Conservation (phyloP, 2,329 filamentous ascomycete species). For the Beauveria rudraprayagi region DNA sequence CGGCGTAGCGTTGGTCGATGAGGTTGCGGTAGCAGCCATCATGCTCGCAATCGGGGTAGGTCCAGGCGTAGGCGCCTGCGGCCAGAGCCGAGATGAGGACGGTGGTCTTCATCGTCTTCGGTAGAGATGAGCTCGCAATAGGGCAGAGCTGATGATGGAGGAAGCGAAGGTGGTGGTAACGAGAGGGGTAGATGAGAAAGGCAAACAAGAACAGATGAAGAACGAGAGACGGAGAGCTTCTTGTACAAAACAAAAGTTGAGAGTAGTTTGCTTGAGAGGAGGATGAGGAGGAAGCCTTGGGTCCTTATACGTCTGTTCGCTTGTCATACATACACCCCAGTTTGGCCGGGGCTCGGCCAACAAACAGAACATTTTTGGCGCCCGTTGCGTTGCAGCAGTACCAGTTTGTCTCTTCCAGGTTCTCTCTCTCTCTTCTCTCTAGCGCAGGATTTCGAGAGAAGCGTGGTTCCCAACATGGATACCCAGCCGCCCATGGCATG, state of each 20-base stretch:
- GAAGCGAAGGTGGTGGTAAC: not conserved
- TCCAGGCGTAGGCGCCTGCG: constrained; percentile 20
- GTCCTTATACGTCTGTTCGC: constrained; percentile 7
- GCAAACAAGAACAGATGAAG: not conserved
- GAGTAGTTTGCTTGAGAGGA: not conserved
- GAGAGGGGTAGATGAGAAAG: not conserved
- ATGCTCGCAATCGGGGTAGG: constrained; percentile 22
- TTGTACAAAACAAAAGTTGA: not conserved
- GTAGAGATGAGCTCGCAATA: too few relatives aligned
- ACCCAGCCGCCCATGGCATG: constrained; percentile 6
- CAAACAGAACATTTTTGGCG: constrained; percentile 4
- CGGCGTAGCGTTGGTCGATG: constrained; percentile 24
- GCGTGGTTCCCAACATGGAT: constrained; percentile 1
- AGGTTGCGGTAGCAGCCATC: constrained; percentile 31
- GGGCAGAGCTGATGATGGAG: too few relatives aligned
- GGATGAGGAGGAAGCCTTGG: constrained; percentile 1
- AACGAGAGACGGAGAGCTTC: not conserved
- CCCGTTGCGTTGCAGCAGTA: not conserved
- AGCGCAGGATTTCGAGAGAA: not conserved
- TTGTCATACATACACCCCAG: not conserved
- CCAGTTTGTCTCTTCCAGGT: not conserved
- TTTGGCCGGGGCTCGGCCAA: not conserved
- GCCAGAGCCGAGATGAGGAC: constrained; percentile 24
- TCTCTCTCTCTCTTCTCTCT: not conserved
- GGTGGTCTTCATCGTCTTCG: constrained; percentile 25